These are phyloP conservation scores for Miscanthus lutarioriparius DNA, from an alignment of 176 grass and related monocot genomes.

Conservation along the genomic window DNA sequence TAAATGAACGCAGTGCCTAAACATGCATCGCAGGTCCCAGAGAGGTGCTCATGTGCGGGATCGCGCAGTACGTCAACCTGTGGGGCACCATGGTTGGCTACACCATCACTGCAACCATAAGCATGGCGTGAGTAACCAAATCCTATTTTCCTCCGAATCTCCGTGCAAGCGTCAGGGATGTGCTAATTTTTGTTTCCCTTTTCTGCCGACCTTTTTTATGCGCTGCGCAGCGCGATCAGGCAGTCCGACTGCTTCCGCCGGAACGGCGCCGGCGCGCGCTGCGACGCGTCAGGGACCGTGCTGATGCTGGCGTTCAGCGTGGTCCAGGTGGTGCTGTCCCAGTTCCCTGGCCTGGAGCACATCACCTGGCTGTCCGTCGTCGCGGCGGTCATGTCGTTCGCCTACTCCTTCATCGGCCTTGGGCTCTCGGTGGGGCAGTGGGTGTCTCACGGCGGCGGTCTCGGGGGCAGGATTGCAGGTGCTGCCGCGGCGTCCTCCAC, in stretches of 20 bases:
- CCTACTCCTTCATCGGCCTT: constrained; percentile 79
- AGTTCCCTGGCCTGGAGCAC: constrained; percentile 81
- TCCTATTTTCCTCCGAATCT: background rate
- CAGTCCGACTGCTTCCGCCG: constrained; percentile 56
- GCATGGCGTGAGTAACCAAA: constrained; percentile 72
- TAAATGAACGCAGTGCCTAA: background rate
- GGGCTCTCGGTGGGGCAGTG: constrained; percentile 57
- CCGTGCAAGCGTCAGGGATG: background rate
- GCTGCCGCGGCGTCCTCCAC: constrained; percentile 21
- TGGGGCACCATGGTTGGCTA: constrained; percentile 91
- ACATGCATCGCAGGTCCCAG: constrained; percentile 44
- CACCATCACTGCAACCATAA: constrained; percentile 81
- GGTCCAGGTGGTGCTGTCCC: constrained; percentile 70
- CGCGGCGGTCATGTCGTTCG: constrained; percentile 80
- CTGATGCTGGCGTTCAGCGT: constrained; percentile 67
- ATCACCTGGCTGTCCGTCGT: constrained; percentile 74
- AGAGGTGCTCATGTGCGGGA: constrained; percentile 82
- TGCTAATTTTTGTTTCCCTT: background rate
- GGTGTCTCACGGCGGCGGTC: constrained; percentile 34
- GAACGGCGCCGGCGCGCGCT: constrained; percentile 43
- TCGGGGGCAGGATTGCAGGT: constrained; percentile 45
- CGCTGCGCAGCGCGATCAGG: constrained; percentile 51
- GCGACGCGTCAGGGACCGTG: constrained; percentile 51
- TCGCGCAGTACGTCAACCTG: constrained; percentile 76
- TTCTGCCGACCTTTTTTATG: background rate